These are phyloP conservation scores for Aspergillus caelatus DNA, from an alignment of 2,329 filamentous ascomycete species.

Conservation along the genomic window DNA sequence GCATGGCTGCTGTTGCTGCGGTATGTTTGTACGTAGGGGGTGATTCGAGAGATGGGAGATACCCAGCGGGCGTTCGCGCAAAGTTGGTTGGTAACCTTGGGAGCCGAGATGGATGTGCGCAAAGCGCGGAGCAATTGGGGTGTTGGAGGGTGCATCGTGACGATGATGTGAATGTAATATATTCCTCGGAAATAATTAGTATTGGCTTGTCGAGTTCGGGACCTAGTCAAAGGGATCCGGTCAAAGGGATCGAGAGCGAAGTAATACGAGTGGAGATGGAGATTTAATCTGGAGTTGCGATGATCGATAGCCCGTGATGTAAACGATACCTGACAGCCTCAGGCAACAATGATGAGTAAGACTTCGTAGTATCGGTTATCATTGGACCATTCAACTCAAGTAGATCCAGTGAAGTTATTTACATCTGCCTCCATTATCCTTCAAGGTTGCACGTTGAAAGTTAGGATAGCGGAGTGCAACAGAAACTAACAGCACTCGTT, in stretches of 20 bases:
- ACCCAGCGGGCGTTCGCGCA: neutral
- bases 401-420: too few species aligned
- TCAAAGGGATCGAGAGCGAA: neutral
- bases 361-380: neutral
- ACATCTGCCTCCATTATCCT: neutral
- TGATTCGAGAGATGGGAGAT: constrained; percentile 18
- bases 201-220: neutral
- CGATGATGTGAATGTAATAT: neutral
- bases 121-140: constrained; percentile 46
- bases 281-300: neutral
- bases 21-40: constrained; percentile 14
- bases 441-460: too few species aligned
- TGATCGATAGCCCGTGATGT: neutral
- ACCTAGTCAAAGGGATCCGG: neutral
- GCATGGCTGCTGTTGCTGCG: constrained; percentile 30
- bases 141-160: constrained; percentile 45
- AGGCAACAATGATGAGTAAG: constrained; percentile 5
- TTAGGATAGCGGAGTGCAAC: too few species aligned
- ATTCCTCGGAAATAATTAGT: neutral
- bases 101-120: constrained; percentile 35
- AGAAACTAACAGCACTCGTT: too few species aligned
- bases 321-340: neutral
- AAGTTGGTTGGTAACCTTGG: constrained; percentile 9
- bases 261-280: neutral
- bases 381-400: neutral